A percentile compares a stretch with the other conserved stretches of the same genome.
Conservation (phyloP, 371 early-diverging fungal genomes). For the Smittium culicis region DNA sequence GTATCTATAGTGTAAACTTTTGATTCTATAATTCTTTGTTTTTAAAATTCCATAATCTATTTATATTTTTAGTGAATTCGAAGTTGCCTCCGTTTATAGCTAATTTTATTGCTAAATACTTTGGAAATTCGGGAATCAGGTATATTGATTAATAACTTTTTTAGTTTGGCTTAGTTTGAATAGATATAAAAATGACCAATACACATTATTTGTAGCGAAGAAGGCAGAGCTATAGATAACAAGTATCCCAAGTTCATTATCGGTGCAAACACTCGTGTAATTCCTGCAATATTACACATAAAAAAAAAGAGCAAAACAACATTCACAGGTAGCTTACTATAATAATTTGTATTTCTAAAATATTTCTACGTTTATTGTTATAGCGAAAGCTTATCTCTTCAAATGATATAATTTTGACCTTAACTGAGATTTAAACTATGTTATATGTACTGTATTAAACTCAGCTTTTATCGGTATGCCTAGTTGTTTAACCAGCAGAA, state of each 20-base stretch:
- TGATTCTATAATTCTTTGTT: neutral
- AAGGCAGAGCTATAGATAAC: neutral
- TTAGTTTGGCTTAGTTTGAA: neutral
- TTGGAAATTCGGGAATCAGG: conserved; percentile 3
- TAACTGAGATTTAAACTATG: too few species aligned
- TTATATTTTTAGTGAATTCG: neutral
- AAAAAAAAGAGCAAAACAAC: conserved; percentile 10
- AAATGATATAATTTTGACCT: too few species aligned
- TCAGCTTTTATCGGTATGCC: conserved; percentile 8
- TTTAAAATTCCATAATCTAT: neutral
- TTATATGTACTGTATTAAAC: too few species aligned
- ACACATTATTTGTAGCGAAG: neutral
- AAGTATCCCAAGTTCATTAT: conserved; percentile 4
- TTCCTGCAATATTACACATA: conserved; percentile 3
- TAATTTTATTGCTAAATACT: neutral
- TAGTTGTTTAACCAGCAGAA: conserved; percentile 1
- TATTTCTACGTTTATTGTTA: neutral
- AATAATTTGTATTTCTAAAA: neutral
- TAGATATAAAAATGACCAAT: neutral
- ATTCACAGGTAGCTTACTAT: conserved; percentile 4
- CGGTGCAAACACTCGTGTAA: neutral
- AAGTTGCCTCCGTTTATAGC: neutral
- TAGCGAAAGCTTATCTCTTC: too few species aligned
- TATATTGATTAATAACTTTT: neutral
- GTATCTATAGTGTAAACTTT: neutral